Percentiles rank a stretch among this genome's conserved stretches.
phyloP scores from a whole-genome alignment of 352 stramenopile genomes.

The Phytopythium chamaehyphon region DNA sequence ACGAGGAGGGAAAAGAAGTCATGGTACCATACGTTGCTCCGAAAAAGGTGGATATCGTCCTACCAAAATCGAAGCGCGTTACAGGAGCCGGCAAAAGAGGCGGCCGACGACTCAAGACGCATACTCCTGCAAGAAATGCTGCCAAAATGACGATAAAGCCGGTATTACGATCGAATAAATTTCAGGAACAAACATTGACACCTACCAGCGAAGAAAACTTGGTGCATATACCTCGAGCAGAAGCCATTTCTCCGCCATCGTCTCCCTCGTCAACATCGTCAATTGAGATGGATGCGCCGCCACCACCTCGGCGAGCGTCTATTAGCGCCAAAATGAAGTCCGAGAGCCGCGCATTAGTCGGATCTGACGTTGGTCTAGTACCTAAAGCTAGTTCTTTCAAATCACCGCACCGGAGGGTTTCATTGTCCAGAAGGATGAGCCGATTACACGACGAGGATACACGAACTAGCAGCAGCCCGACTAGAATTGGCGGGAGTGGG shows the following conservation, averaged over 20 bases:
- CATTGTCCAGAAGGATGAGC: background rate
- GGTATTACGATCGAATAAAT: background rate
- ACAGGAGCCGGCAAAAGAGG: background rate
- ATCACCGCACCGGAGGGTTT: background rate
- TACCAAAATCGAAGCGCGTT: background rate
- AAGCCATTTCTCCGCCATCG: constrained; percentile 48
- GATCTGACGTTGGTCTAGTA: background rate
- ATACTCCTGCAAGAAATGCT: background rate
- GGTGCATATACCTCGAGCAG: constrained; percentile 24
- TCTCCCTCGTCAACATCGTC: constrained; percentile 53
- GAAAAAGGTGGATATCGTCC: background rate
- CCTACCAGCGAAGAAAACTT: background rate
- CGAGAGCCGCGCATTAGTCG: no score
- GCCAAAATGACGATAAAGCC: background rate
- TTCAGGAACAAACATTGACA: background rate
- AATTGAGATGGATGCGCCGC: constrained; percentile 7
- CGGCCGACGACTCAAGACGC: background rate
- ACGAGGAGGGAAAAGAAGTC: constrained; percentile 4
- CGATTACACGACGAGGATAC: background rate
- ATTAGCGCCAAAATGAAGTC: no score
- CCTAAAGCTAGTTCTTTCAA: background rate
- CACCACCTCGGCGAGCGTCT: background rate
- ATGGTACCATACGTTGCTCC: constrained; percentile 32
- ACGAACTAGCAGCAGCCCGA: background rate
- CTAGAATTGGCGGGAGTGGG: background rate